Conservation (phyloP, 352 stramenopile species). For the Aphanomyces euteiches region DNA sequence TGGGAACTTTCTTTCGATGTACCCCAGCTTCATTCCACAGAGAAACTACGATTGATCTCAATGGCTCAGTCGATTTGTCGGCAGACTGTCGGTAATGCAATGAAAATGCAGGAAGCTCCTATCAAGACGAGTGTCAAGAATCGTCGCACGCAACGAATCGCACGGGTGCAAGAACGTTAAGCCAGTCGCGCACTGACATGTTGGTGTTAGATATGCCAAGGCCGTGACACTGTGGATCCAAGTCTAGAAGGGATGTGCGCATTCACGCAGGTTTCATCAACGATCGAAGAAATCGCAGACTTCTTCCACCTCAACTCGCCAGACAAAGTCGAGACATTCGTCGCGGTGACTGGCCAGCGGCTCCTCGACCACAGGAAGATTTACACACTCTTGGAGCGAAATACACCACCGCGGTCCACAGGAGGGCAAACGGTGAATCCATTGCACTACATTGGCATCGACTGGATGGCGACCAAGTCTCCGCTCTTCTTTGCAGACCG, state of each 20-base stretch:
- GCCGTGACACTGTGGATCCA: background rate
- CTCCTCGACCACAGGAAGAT: conserved; percentile 75
- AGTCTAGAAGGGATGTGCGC: conserved; percentile 39
- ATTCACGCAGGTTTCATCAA: conserved; percentile 64
- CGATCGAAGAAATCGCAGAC: conserved; percentile 70
- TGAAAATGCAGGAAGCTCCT: background rate
- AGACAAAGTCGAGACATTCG: conserved; percentile 40
- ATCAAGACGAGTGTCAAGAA: background rate
- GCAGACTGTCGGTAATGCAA: background rate
- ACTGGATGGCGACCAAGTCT: conserved; percentile 76
- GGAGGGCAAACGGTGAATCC: conserved; percentile 55
- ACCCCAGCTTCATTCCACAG: background rate
- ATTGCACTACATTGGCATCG: conserved; percentile 70
- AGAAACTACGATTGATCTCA: background rate
- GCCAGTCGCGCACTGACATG: background rate
- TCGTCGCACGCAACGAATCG: background rate
- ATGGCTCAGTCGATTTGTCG: background rate
- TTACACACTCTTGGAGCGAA: conserved; percentile 44
- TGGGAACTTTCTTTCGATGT: background rate
- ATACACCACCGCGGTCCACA: background rate
- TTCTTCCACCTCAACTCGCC: conserved; percentile 77
- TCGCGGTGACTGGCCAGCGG: conserved; percentile 33
- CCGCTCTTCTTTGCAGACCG: conserved; percentile 67
- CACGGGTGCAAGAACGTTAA: background rate
- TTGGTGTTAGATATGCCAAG: background rate